A percentile compares a stretch with the other conserved stretches of the same genome.
phyloP scores from a whole-genome alignment of 108 stramenopile species.

The Skeletonema tropicum region DNA sequence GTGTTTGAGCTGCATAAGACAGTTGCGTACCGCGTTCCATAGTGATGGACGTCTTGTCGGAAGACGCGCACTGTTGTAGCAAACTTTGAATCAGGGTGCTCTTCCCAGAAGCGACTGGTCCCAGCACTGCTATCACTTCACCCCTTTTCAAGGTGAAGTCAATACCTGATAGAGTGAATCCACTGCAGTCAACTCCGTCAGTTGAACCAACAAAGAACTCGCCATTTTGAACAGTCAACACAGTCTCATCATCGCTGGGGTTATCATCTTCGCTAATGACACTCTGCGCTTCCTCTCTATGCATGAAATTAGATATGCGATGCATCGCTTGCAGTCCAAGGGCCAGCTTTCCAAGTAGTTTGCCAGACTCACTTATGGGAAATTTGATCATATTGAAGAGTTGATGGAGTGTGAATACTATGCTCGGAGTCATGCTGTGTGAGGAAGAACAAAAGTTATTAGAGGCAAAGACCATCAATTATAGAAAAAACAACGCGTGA shows the following conservation, averaged over 20 bases:
- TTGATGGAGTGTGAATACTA: constrained; percentile 72
- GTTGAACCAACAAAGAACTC: constrained; percentile 27
- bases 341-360: constrained; percentile 70
- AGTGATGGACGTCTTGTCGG: constrained; percentile 35
- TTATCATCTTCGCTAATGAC: constrained; percentile 7
- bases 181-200: constrained; percentile 11
- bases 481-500: too few relatives aligned
- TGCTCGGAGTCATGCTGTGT: constrained; percentile 57
- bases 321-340: constrained; percentile 68
- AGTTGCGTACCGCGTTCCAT: constrained; percentile 46
- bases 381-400: constrained; percentile 80
- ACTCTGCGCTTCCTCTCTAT: constrained; percentile 37
- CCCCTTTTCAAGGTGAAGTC: constrained; percentile 51
- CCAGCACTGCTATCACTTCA: constrained; percentile 65
- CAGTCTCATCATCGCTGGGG: neutral
- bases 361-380: constrained; percentile 83
- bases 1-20: constrained; percentile 89
- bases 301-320: constrained; percentile 65
- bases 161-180: constrained; percentile 58
- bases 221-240: constrained; percentile 24
- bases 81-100: constrained; percentile 74
- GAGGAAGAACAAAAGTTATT: neutral
- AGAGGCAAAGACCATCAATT: neutral
- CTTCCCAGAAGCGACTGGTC: constrained; percentile 78
- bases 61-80: constrained; percentile 66